These are phyloP conservation scores for Phoenix roebelenii DNA, from an alignment of 176 grass and related monocot genomes.

Conservation along the genomic window DNA sequence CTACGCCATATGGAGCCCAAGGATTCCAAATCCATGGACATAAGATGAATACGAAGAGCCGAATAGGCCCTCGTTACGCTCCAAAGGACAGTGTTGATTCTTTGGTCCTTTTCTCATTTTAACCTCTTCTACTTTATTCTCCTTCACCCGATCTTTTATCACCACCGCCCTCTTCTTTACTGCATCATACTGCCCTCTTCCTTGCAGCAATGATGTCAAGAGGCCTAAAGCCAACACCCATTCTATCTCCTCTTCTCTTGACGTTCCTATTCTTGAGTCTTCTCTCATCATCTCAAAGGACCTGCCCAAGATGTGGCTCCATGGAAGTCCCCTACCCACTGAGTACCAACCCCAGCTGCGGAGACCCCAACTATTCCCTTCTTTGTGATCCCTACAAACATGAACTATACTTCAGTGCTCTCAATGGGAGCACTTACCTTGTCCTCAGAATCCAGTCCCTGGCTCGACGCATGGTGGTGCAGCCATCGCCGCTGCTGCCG, in stretches of 20 bases:
- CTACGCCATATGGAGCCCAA: too few species aligned
- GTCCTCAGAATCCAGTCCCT: slow-evolving; percentile 12
- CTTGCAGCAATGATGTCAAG: too few species aligned
- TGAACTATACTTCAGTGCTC: slow-evolving; percentile 12
- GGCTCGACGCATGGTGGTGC: slow-evolving; percentile 4
- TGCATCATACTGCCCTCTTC: too few species aligned
- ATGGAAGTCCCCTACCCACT: slow-evolving; percentile 21
- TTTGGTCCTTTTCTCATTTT: too few species aligned
- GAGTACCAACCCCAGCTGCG: slow-evolving; percentile 9
- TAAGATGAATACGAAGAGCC: too few species aligned
- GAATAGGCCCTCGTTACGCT: too few species aligned
- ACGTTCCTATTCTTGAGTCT: neutral
- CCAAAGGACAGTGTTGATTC: too few species aligned
- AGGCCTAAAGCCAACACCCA: too few species aligned
- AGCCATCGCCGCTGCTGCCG: slow-evolving; percentile 7
- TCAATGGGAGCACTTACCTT: slow-evolving; percentile 16
- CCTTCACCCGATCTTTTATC: too few species aligned
- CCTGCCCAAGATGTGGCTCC: slow-evolving; percentile 22
- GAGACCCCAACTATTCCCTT: slow-evolving; percentile 19
- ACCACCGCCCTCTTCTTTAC: too few species aligned
- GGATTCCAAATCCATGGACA: too few species aligned
- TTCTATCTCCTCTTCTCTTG: neutral
- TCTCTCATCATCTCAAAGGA: slow-evolving; percentile 22
- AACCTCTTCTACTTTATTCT: too few species aligned
- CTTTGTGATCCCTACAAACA: slow-evolving; percentile 1